phyloP scores from a whole-genome alignment of 768 basidiomycete species.

The Boletus fagicola region DNA sequence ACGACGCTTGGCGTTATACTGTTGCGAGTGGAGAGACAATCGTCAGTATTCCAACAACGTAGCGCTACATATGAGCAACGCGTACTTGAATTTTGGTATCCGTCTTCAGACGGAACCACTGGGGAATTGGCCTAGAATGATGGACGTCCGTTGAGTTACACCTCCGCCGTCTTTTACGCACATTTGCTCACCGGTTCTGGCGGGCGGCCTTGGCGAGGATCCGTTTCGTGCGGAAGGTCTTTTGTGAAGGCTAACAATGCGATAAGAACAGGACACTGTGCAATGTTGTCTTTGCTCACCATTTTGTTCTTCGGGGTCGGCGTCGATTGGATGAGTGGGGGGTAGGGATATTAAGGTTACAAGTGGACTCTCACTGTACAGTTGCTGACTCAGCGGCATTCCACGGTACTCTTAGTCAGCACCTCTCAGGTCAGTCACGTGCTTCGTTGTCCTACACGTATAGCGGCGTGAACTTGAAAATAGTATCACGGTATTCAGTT shows the following conservation, averaged over 20 bases:
- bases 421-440: not conserved
- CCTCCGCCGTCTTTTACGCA: not conserved
- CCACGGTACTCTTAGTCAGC: conserved; percentile 9
- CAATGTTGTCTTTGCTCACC: conserved; percentile 36
- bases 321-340: conserved; percentile 21
- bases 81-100: conserved; percentile 90
- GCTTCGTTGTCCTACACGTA: not conserved
- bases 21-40: not conserved
- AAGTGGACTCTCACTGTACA: conserved; percentile 37
- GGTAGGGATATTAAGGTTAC: conserved; percentile 35
- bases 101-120: conserved; percentile 98
- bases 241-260: conserved; percentile 86
- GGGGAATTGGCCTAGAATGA: conserved; percentile 81
- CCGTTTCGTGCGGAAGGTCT: conserved; percentile 95
- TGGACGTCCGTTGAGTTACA: not conserved
- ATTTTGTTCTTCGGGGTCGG: conserved; percentile 44
- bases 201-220: conserved; percentile 94
- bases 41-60: not conserved
- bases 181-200: conserved; percentile 80
- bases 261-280: not conserved
- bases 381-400: conserved; percentile 36
- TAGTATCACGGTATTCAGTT: not conserved
- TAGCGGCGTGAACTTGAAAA: not conserved
- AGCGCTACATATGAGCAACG: not conserved
- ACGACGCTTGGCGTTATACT: conserved; percentile 95